Evolutionary conservation across 2,329 filamentous ascomycete genomes (phyloP), one percentile per base, ranked within the genome.

Genomic region (Rhexocercosporidium sp.): DNA sequence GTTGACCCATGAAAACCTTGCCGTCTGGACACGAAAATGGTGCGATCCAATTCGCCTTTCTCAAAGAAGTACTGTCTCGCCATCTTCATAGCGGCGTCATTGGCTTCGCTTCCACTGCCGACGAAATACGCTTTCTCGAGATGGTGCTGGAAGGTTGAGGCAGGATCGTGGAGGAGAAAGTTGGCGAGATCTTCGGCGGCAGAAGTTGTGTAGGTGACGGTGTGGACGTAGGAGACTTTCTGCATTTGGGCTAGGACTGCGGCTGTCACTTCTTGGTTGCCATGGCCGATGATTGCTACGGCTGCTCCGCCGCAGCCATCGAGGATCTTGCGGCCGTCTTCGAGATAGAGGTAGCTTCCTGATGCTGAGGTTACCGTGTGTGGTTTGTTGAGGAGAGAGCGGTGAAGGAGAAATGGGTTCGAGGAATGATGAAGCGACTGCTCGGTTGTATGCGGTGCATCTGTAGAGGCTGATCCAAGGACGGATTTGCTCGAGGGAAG

Each of bases 231-330:
- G 0, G 81, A 80, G 0, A 90, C 79, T 61, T 85, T 66, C 57
- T 84, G 81, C 69, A 90, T 81, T 72, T 93, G 90, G 12, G 81
- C 73, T 3, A 81, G 76, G 49, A 92, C 83, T 0, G 89, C 90
- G 1, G 83, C 79, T 9, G 81, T 80, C 8, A 93, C 85, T 46
- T 88, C 82, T 37, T 81, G 74, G 60, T 89, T 83, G 39, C 86
- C 87, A 70, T 92, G 88, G 5, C 92, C 92, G 16, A 94, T 80
- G 73, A 87, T 88, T 6, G 87, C 82, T 1, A 93, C 91, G n/a
- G 88, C 90, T 6, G 91, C 89, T 16, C 92, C 92, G 34, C 90
- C 86, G 29, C 88, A 91, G 1, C 86, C 90, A 75, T 94, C 92
- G 11, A 93, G 83, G 6, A 62, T 51, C 3, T 27, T 20, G 18